A percentile compares a stretch with the other conserved stretches of the same genome.
Conservation (phyloP, 2,329 filamentous ascomycete species). For the Metarhizium guizhouense region DNA sequence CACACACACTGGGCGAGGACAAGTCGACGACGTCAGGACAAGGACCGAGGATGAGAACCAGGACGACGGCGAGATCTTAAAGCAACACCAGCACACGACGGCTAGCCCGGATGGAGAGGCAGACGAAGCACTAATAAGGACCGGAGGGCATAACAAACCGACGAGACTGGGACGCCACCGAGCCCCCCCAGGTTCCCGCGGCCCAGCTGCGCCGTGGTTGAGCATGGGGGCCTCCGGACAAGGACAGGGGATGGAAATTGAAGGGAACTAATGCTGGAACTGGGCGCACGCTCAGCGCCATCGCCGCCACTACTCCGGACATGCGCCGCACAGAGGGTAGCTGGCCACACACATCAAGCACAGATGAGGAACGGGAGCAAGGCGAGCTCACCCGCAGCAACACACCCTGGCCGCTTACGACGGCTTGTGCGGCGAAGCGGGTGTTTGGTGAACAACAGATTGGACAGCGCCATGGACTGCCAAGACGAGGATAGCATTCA, state of each 20-base stretch:
- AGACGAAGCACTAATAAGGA: background rate
- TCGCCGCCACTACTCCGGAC: too few relatives aligned
- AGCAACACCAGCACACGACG: background rate
- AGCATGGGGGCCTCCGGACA: background rate
- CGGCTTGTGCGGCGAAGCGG: conserved; percentile 3
- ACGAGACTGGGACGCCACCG: background rate
- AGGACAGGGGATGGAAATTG: background rate
- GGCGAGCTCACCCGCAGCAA: background rate
- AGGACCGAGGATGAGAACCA: background rate
- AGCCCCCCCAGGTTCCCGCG: background rate
- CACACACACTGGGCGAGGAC: background rate
- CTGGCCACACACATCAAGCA: too few relatives aligned
- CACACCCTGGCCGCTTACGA: conserved; percentile 5
- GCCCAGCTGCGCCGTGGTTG: background rate
- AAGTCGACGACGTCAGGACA: background rate
- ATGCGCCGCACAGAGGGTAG: too few relatives aligned
- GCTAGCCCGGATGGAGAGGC: background rate
- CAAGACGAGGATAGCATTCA: background rate
- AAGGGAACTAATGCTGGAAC: background rate
- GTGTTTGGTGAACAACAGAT: background rate
- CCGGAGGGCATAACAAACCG: background rate
- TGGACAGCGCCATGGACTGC: background rate
- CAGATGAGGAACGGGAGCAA: too few relatives aligned
- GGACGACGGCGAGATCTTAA: too few relatives aligned
- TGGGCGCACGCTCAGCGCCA: too few relatives aligned